phyloP scores from a whole-genome alignment of 768 basidiomycete species.

The Tulasnella sp. region DNA sequence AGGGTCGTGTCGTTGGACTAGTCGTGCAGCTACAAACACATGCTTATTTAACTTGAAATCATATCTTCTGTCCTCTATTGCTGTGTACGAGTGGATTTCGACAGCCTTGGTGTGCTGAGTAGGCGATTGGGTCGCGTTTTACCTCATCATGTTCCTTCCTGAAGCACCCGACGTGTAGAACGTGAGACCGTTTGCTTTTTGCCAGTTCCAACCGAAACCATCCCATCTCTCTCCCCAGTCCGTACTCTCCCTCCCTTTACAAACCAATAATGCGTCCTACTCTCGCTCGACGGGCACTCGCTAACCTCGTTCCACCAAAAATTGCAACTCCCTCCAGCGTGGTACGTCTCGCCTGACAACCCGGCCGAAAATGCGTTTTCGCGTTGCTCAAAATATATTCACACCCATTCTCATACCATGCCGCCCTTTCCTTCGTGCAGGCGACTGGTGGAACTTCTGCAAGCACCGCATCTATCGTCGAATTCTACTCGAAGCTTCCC shows the following conservation, averaged over 20 bases:
- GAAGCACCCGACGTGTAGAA: slow-evolving; percentile 1
- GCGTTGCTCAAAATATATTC: slow-evolving; percentile 6
- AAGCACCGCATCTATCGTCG: slow-evolving; percentile 75
- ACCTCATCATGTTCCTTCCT: neutral
- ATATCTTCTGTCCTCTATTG: neutral
- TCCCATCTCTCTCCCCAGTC: neutral
- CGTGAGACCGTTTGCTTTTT: neutral
- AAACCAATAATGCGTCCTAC: slow-evolving; percentile 62
- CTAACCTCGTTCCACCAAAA: slow-evolving; percentile 85
- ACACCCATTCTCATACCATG: neutral
- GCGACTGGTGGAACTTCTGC: slow-evolving; percentile 68
- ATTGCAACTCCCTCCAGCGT: slow-evolving; percentile 86
- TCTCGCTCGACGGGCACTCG: slow-evolving; percentile 76
- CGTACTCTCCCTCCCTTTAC: slow-evolving; percentile 1
- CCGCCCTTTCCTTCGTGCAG: slow-evolving; percentile 34
- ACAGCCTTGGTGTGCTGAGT: neutral
- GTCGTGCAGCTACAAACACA: neutral
- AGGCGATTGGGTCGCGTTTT: neutral
- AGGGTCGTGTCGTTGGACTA: neutral
- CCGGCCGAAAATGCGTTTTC: neutral
- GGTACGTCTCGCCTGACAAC: slow-evolving; percentile 43
- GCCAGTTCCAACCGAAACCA: neutral
- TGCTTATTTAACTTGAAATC: neutral
- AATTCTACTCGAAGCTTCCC: slow-evolving; percentile 94
- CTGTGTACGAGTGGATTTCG: neutral